A percentile compares a stretch with the other conserved stretches of the same genome.
phyloP scores from a whole-genome alignment of 2,329 filamentous ascomycete genomes.

The Pyricularia pennisetigena region DNA sequence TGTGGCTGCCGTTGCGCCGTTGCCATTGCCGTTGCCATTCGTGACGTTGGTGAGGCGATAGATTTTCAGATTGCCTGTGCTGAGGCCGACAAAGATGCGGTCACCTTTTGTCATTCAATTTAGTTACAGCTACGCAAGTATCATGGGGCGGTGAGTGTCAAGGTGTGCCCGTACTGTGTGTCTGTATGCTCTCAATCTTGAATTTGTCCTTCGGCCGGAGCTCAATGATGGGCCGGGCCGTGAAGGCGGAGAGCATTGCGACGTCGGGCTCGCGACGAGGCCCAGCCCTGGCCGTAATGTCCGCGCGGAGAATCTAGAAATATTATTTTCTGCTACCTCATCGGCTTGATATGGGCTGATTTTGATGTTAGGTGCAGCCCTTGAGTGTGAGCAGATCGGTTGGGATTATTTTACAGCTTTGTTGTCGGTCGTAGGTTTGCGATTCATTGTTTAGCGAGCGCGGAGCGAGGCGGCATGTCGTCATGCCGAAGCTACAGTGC shows the following conservation, averaged over 20 bases:
- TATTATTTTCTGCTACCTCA: not conserved
- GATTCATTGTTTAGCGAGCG: not conserved
- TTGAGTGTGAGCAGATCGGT: not conserved
- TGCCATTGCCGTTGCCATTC: conserved; percentile 11
- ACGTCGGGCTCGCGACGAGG: conserved; percentile 25
- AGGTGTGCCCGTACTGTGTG: conserved; percentile 53
- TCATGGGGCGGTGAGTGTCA: not conserved
- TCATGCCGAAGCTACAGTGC: not conserved
- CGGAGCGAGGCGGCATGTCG: not conserved
- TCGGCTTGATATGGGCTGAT: not conserved
- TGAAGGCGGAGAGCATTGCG: conserved; percentile 94
- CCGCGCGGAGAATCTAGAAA: not conserved
- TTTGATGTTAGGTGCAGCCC: not conserved
- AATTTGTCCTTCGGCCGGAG: conserved; percentile 92
- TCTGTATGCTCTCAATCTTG: conserved; percentile 90
- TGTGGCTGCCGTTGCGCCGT: conserved; percentile 10
- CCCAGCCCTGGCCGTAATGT: not conserved
- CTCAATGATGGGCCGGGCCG: conserved; percentile 92
- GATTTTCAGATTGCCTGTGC: conserved; percentile 77
- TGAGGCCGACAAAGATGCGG: conserved; percentile 82
- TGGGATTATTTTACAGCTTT: not conserved
- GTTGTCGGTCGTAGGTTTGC: not conserved
- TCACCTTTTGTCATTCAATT: conserved; percentile 54
- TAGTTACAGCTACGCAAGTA: conserved; percentile 4
- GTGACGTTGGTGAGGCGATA: conserved; percentile 74